These are phyloP conservation scores for Dendrobium nobile DNA, from an alignment of 106 monocot genomes.

Conservation along the genomic window DNA sequence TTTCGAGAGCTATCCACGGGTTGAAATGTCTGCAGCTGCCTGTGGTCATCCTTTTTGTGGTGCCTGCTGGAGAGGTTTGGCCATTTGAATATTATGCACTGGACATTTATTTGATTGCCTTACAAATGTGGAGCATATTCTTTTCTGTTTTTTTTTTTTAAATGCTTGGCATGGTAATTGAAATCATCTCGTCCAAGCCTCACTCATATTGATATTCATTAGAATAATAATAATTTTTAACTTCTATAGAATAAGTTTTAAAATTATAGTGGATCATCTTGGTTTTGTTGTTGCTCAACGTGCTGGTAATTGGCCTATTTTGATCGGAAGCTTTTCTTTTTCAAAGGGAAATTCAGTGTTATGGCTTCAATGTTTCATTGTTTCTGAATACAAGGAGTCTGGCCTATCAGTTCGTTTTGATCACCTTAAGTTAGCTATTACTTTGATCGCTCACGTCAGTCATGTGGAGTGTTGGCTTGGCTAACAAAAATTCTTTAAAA, in stretches of 20 bases:
- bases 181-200: background rate
- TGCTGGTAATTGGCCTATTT: background rate
- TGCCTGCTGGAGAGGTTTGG: constrained; percentile 92
- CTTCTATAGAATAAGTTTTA: background rate
- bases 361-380: background rate
- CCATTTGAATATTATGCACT: background rate
- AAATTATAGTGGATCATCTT: background rate
- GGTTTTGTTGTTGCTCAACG: background rate
- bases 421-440: background rate
- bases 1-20: constrained; percentile 65
- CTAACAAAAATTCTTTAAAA: background rate
- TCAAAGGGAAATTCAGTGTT: background rate
- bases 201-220: background rate
- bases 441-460: background rate
- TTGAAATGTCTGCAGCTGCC: constrained; percentile 54
- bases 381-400: background rate
- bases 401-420: background rate
- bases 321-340: background rate
- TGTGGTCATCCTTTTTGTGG: constrained; percentile 91
- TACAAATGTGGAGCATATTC: background rate
- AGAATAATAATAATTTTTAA: background rate
- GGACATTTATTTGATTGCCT: background rate
- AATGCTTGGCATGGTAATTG: background rate
- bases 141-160: background rate
- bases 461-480: background rate